phyloP scores from a whole-genome alignment of 768 basidiomycete genomes.

The Harrya chromipes region DNA sequence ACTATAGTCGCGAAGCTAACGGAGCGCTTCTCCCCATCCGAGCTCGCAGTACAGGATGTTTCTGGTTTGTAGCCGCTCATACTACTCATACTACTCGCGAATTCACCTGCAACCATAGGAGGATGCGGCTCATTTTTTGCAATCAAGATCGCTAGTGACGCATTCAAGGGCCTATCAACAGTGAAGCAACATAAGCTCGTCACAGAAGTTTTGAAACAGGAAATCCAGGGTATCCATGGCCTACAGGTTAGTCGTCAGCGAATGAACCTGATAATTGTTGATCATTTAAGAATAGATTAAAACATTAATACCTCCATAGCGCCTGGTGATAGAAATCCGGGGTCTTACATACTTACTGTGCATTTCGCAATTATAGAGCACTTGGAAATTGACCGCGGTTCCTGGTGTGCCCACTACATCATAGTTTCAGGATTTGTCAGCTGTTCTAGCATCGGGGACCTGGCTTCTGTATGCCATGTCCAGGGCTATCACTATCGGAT shows the following conservation, averaged over 20 bases:
- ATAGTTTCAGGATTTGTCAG: too few relatives aligned
- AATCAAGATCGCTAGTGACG: constrained; percentile 79
- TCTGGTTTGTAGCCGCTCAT: constrained; percentile 61
- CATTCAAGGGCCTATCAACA: constrained; percentile 80
- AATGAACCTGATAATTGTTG: neutral
- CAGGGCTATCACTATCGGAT: neutral
- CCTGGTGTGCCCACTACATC: neutral
- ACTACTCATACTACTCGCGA: constrained; percentile 1
- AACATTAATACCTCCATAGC: constrained; percentile 33
- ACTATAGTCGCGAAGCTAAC: constrained; percentile 70
- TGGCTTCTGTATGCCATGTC: too few relatives aligned
- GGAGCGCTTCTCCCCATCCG: constrained; percentile 71
- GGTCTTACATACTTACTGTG: neutral
- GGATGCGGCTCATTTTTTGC: constrained; percentile 98
- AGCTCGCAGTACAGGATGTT: constrained; percentile 88
- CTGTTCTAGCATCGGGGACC: too few relatives aligned
- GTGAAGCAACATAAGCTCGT: constrained; percentile 95
- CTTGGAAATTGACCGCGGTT: neutral
- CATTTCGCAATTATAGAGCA: constrained; percentile 10
- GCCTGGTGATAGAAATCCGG: neutral
- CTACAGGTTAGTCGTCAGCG: constrained; percentile 65
- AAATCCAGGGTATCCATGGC: constrained; percentile 90
- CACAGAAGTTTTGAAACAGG: constrained; percentile 79
- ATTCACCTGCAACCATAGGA: constrained; percentile 44
- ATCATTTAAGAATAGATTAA: constrained; percentile 37